Evolutionary conservation across 768 basidiomycete species (phyloP).

Genomic region (Mrakia hoshinonis): DNA sequence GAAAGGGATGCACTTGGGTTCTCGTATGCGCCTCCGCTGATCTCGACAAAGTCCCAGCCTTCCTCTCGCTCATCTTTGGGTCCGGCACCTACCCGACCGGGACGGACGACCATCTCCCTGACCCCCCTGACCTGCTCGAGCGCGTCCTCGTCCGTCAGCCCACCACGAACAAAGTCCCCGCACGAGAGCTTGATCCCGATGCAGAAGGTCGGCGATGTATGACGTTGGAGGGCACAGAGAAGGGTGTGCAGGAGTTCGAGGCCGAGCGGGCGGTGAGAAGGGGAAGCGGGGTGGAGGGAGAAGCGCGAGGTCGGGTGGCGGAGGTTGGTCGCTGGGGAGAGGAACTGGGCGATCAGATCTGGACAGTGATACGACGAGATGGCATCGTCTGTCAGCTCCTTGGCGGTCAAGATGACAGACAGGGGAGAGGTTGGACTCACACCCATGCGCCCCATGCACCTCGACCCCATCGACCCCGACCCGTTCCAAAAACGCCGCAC

Average conservation of each 20-base stretch:
- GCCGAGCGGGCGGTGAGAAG: background rate
- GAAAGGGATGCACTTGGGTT: constrained; percentile 50
- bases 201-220: background rate
- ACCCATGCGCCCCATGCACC: constrained; percentile 76
- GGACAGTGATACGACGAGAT: too few species aligned
- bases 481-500: constrained; percentile 55
- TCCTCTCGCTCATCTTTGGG: constrained; percentile 50
- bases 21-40: constrained; percentile 81
- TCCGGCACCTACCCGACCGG: constrained; percentile 20
- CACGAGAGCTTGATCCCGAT: constrained; percentile 11
- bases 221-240: background rate
- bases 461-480: constrained; percentile 81
- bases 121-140: constrained; percentile 6
- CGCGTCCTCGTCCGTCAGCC: background rate
- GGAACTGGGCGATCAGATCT: constrained; percentile 67
- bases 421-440: background rate
- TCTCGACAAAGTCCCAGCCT: constrained; percentile 73
- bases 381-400: background rate
- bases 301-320: constrained; percentile 5
- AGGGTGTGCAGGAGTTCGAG: background rate
- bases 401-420: background rate
- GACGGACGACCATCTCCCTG: background rate
- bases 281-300: background rate
- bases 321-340: constrained; percentile 46
- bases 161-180: constrained; percentile 7